Conservation (phyloP, 169 alveolate species). For the Cryptosporidium felis region DNA sequence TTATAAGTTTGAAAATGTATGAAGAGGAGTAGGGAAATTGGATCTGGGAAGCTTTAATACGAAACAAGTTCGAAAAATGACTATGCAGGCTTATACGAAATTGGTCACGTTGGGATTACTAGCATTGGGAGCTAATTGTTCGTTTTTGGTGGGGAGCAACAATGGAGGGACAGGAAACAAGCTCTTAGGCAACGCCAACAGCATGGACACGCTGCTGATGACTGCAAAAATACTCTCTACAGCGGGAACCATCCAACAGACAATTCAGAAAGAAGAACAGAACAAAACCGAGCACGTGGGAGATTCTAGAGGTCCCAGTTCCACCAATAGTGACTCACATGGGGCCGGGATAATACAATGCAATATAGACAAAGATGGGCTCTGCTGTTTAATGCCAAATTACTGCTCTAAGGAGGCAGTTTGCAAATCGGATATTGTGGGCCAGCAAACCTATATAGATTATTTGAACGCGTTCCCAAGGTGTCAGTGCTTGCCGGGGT, state of each 20-base stretch:
- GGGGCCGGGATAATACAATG: neutral
- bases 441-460: constrained; percentile 70
- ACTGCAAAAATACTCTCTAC: constrained; percentile 62
- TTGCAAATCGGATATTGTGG: constrained; percentile 56
- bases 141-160: neutral
- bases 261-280: constrained; percentile 18
- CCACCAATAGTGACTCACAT: neutral
- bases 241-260: constrained; percentile 43
- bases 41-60: neutral
- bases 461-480: constrained; percentile 73
- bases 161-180: neutral
- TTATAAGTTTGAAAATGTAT: constrained; percentile 3
- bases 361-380: constrained; percentile 35
- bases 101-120: too few relatives aligned
- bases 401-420: constrained; percentile 64
- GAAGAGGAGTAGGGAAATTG: neutral
- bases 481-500: constrained; percentile 74
- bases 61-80: too few relatives aligned
- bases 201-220: constrained; percentile 49
- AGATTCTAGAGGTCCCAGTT: neutral
- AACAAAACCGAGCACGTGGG: neutral
- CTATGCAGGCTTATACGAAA: too few relatives aligned
- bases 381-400: constrained; percentile 67
- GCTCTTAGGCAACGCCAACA: neutral
- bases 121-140: neutral